Percentiles rank a stretch among this genome's conserved stretches.
These are phyloP conservation scores for Ligustrum vulgare DNA, from an alignment of 257 asterid genomes.

Conservation along the genomic window DNA sequence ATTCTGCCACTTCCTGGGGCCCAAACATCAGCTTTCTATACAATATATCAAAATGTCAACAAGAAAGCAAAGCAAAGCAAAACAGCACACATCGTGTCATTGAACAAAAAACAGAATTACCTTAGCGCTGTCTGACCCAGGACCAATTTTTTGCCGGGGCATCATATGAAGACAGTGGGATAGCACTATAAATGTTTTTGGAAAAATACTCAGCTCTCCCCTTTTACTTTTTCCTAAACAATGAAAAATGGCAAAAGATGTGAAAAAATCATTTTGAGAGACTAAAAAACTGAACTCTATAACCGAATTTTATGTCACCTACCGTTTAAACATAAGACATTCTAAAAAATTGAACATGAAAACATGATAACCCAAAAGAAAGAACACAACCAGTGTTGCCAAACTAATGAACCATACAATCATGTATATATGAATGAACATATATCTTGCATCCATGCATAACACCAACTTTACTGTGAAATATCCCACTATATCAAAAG, in stretches of 20 bases:
- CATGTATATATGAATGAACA: neutral
- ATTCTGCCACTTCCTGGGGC: constrained; percentile 76
- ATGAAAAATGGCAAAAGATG: neutral
- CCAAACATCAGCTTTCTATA: constrained; percentile 64
- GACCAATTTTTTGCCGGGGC: constrained; percentile 66
- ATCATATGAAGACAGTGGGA: constrained; percentile 89
- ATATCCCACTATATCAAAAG: neutral
- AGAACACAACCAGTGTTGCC: neutral
- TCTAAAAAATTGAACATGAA: neutral
- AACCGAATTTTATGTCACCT: neutral
- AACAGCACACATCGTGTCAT: neutral
- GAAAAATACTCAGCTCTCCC: constrained; percentile 88
- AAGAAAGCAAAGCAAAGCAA: neutral
- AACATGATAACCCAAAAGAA: neutral
- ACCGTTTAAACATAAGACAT: neutral
- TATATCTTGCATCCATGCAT: neutral
- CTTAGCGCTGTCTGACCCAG: constrained; percentile 57
- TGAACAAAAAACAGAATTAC: constrained; percentile 22
- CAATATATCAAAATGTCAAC: constrained; percentile 18
- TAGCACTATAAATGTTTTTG: constrained; percentile 58
- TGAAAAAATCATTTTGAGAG: neutral
- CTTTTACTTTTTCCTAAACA: constrained; percentile 73
- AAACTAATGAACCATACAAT: neutral
- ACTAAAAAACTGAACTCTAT: neutral
- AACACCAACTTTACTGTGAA: neutral